Percentiles rank a stretch among this genome's conserved stretches.
Conservation (phyloP, 2,329 filamentous ascomycete species). For the Neofusicoccum umdonicola region DNA sequence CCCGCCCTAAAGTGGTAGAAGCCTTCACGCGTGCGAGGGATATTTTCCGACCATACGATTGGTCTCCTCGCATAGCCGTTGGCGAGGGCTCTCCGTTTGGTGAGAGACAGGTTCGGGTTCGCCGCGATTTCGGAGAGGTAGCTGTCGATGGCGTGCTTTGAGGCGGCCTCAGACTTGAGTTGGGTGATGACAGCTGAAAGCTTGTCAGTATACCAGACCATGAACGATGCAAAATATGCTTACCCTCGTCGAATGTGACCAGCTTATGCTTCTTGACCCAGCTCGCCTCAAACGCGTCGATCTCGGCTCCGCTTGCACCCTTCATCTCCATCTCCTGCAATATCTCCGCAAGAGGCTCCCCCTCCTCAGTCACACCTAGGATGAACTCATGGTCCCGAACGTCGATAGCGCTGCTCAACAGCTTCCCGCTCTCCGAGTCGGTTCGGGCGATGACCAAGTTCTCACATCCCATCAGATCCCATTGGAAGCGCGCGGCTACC, state of each 20-base stretch:
- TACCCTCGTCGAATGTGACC: slow-evolving; percentile 82
- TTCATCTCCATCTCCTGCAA: slow-evolving; percentile 84
- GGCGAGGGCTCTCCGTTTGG: slow-evolving; percentile 72
- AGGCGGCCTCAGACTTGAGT: slow-evolving; percentile 63
- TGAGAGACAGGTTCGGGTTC: slow-evolving; percentile 74
- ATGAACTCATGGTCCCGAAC: slow-evolving; percentile 97
- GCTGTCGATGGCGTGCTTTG: slow-evolving; percentile 61
- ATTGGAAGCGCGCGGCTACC: slow-evolving; percentile 89
- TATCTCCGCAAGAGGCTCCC: slow-evolving; percentile 80
- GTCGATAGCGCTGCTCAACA: slow-evolving; percentile 88
- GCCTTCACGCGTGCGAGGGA: slow-evolving; percentile 88
- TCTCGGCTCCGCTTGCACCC: slow-evolving; percentile 74
- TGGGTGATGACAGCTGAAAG: slow-evolving; percentile 68
- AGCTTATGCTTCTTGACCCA: slow-evolving; percentile 88
- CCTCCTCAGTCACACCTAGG: slow-evolving; percentile 76
- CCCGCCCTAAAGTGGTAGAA: slow-evolving; percentile 89
- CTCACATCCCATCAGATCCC: slow-evolving; percentile 96
- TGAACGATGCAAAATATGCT: not conserved
- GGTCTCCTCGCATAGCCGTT: slow-evolving; percentile 63
- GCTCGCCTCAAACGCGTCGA: slow-evolving; percentile 78
- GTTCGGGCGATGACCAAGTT: slow-evolving; percentile 93
- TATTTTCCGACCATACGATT: slow-evolving; percentile 85
- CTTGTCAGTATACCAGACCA: not conserved
- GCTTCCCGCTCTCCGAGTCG: slow-evolving; percentile 88
- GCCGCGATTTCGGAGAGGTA: slow-evolving; percentile 63